Percentiles rank a stretch among this genome's conserved stretches.
These are phyloP conservation scores for Pythium utonaiense DNA, from an alignment of 352 stramenopile species.

Conservation along the genomic window DNA sequence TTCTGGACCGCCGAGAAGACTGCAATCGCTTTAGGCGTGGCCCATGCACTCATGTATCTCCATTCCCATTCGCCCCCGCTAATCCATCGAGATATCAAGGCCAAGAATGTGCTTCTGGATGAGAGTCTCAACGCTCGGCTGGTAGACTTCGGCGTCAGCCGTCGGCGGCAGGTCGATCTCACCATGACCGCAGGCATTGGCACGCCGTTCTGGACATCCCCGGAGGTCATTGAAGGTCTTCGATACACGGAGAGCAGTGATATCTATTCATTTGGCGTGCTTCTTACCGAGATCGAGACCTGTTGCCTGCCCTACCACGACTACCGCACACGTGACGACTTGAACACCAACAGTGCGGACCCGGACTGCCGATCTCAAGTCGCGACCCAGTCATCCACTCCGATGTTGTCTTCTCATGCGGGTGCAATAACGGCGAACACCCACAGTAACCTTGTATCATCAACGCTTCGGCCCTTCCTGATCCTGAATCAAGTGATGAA, in stretches of 20 bases:
- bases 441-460: background rate
- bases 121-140: conserved; percentile 31
- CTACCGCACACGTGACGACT: conserved; percentile 21
- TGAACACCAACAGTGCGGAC: background rate
- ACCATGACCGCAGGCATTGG: conserved; percentile 20
- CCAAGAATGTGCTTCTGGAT: conserved; percentile 24
- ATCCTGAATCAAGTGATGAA: conserved; percentile 20
- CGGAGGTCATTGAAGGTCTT: conserved; percentile 11
- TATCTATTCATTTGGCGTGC: conserved; percentile 19
- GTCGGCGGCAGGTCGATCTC: conserved; percentile 1
- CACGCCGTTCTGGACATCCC: conserved; percentile 17
- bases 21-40: conserved; percentile 36
- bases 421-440: background rate
- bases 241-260: conserved; percentile 16
- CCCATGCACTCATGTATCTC: conserved; percentile 32
- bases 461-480: conserved; percentile 11
- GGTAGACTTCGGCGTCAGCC: conserved; percentile 40
- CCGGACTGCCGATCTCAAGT: background rate
- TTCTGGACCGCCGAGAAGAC: conserved; percentile 37
- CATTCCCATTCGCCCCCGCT: conserved; percentile 21
- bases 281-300: conserved; percentile 16
- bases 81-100: conserved; percentile 22
- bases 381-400: background rate
- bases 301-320: conserved; percentile 8
- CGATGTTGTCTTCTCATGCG: background rate